phyloP scores from a whole-genome alignment of 2,329 filamentous ascomycete genomes.

The Trichophyton verrucosum region DNA sequence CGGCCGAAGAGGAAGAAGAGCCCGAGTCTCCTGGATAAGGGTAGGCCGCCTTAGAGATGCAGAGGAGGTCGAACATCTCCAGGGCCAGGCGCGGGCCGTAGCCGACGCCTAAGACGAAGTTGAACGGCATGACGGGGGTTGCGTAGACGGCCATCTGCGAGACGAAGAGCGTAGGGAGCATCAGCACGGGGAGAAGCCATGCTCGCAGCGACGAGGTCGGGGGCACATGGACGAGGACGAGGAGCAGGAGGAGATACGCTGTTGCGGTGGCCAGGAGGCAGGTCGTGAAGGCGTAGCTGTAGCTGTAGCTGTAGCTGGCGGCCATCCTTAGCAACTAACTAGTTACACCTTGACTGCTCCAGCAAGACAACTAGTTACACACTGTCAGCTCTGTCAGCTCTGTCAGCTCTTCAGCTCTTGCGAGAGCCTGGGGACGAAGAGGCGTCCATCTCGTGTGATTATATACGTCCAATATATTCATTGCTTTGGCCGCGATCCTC shows the following conservation, averaged over 20 bases:
- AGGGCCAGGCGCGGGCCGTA: conserved; percentile 2
- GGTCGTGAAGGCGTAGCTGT: background rate
- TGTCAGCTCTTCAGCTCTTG: no score
- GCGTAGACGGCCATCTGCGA: conserved; percentile 5
- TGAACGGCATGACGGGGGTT: background rate
- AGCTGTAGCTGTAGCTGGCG: background rate
- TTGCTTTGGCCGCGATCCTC: no score
- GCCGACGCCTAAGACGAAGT: conserved; percentile 3
- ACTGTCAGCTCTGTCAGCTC: no score
- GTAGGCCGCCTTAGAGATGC: conserved; percentile 6
- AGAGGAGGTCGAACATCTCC: conserved; percentile 8
- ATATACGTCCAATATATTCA: no score
- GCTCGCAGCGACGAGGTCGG: conserved; percentile 6
- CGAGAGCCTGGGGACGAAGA: no score
- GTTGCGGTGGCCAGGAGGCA: background rate
- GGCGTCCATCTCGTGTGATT: no score
- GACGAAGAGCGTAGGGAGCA: background rate
- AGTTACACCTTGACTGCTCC: background rate
- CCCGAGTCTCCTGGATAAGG: background rate
- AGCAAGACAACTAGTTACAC: background rate
- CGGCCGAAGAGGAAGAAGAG: background rate
- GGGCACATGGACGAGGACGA: conserved; percentile 4
- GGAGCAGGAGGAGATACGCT: background rate
- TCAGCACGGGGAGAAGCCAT: conserved; percentile 2
- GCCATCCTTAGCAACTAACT: background rate